Evolutionary conservation across 495 filamentous ascomycete species (phyloP), one percentile per base, ranked within the genome.

Genomic region (Xylaria intraflava): DNA sequence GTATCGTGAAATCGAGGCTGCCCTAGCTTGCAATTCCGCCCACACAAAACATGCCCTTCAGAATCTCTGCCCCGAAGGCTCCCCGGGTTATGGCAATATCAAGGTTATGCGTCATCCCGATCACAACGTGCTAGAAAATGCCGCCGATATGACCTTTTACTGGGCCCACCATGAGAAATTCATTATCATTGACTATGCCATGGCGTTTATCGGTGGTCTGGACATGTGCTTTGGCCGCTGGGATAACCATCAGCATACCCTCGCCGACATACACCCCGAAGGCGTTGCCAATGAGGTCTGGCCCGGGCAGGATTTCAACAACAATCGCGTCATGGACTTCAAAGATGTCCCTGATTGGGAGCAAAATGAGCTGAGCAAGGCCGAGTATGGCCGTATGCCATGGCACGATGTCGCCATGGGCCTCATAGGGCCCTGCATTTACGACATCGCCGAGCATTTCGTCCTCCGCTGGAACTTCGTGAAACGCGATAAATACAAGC

Each of bases 111-210:
- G 92, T 22, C 92, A 97, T 69, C 92, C 92, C 2, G 92, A 98
- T 66, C 92, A 98, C 68, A 95, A 95, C 59, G 78, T 95, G 30
- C 81, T 97, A 36, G 90, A 95, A 60, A 96, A 97, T 65, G 88
- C 83, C 1, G 88, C 88, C 8, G 92, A 97, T 55, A 95, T 95
- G 90, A 96, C 90, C 0, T 88, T 96, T 62, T 96, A 96, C 70
- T 97, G 92, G 92, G 92, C 92, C 0, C 92, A 97, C 65, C 92
- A 97, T 65, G 92, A 97, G 64, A 97, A 97, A 62, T 88, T 96
- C 70, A 83, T 96, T 48, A 88, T 97, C 27, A 86, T 96, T 48
- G 92, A 97, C 69, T 94, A 95, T 68, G 79, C 81, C 16, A 62
- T 92, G 55, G 92, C 89, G 16, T 97, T 96, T 61, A 89, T 95